These are phyloP conservation scores for Aspergillus sp. DNA, from an alignment of 2,329 filamentous ascomycete species.

Conservation along the genomic window DNA sequence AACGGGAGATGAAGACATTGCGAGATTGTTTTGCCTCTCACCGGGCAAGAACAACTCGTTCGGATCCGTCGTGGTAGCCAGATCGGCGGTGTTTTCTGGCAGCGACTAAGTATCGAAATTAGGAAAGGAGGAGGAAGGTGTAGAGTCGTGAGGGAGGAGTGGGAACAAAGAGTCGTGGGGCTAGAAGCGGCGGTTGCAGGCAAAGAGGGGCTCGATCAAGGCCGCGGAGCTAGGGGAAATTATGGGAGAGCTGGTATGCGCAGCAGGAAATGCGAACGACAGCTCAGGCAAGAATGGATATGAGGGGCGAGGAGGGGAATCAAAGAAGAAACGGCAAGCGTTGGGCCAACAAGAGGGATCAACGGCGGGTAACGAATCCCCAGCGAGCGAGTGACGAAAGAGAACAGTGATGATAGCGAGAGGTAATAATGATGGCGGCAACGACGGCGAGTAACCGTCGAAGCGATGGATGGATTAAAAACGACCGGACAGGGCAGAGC, in stretches of 20 bases:
- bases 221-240: constrained; percentile 1
- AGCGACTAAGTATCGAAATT: constrained; percentile 12
- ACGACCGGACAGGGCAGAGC: constrained; percentile 3
- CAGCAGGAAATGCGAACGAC: background rate
- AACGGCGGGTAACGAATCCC: constrained; percentile 4
- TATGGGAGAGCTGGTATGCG: background rate
- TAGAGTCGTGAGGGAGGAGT: constrained; percentile 4
- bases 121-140: background rate
- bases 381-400: constrained; percentile 8
- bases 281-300: constrained; percentile 1
- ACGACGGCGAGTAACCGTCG: constrained; percentile 4
- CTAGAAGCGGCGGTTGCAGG: constrained; percentile 14
- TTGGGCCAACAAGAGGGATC: constrained; percentile 1
- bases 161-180: constrained; percentile 18
- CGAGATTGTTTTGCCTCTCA: constrained; percentile 44
- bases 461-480: constrained; percentile 9
- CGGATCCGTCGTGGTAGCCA: constrained; percentile 39
- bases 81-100: constrained; percentile 28
- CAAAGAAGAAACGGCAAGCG: constrained; percentile 8
- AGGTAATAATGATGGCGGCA: background rate
- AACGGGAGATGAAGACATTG: constrained; percentile 69
- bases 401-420: background rate
- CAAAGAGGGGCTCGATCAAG: constrained; percentile 13
- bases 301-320: constrained; percentile 5
- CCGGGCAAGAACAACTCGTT: constrained; percentile 43